phyloP scores from a whole-genome alignment of 108 stramenopile genomes.

The Seminavis robusta region DNA sequence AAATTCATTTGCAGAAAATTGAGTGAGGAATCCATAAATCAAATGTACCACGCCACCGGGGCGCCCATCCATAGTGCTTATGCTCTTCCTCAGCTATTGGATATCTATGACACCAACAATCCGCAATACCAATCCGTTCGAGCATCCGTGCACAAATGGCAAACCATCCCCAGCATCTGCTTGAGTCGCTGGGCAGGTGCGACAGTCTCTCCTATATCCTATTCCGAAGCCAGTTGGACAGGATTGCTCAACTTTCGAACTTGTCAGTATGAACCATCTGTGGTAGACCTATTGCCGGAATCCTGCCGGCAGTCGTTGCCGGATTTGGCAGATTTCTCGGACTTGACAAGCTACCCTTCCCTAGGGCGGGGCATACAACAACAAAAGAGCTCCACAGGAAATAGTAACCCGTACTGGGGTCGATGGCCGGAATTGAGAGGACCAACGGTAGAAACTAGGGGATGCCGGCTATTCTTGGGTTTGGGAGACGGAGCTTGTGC shows the following conservation, averaged over 20 bases:
- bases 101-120: conserved; percentile 48
- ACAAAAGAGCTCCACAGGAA: no score
- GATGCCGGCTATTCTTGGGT: conserved; percentile 50
- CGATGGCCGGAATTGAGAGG: conserved; percentile 68
- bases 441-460: no score
- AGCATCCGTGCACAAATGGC: conserved; percentile 38
- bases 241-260: conserved; percentile 69
- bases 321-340: conserved; percentile 35
- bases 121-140: neutral
- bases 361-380: conserved; percentile 8
- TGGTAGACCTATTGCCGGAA: conserved; percentile 36
- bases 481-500: conserved; percentile 85
- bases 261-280: conserved; percentile 51
- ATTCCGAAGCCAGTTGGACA: conserved; percentile 87
- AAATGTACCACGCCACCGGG: conserved; percentile 66
- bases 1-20: conserved; percentile 1
- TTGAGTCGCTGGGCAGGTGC: conserved; percentile 61
- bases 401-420: conserved; percentile 25
- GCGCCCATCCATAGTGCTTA: conserved; percentile 74
- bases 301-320: conserved; percentile 40
- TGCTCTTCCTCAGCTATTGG: conserved; percentile 68
- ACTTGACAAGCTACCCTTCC: no score
- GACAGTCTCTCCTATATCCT: conserved; percentile 48
- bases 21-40: conserved; percentile 16
- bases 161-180: conserved; percentile 61